These are phyloP conservation scores for Pseudogymnoascus destructans DNA, from an alignment of 2,329 filamentous ascomycete genomes.

Conservation along the genomic window DNA sequence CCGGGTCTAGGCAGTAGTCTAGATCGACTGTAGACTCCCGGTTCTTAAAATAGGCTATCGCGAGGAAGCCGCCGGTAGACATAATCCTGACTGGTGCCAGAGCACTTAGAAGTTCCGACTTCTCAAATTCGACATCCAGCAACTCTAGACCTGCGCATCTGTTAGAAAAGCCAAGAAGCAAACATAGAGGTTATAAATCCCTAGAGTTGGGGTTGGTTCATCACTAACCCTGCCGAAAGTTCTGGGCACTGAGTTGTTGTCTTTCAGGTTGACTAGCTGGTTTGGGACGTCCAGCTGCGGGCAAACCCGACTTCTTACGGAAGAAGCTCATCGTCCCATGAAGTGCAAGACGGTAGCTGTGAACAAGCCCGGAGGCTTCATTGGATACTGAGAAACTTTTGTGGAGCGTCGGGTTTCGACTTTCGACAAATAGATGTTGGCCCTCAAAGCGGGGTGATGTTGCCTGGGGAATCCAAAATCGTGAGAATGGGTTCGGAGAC, in stretches of 20 bases:
- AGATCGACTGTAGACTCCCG: constrained; percentile 12
- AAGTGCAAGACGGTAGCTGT: neutral
- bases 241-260: neutral
- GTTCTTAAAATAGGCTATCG: constrained; percentile 11
- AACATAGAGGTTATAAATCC: neutral
- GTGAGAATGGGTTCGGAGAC: neutral
- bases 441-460: neutral
- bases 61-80: constrained; percentile 13
- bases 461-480: neutral
- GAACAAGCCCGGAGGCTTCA: neutral
- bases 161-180: neutral
- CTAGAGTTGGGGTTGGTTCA: neutral
- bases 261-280: neutral
- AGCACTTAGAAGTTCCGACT: neutral
- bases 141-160: neutral
- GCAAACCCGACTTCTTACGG: neutral
- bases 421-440: neutral
- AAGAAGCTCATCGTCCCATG: neutral
- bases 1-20: constrained; percentile 15
- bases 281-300: neutral
- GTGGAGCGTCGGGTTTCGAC: neutral
- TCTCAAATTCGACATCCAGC: neutral
- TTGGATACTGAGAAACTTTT: neutral
- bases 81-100: constrained; percentile 14
- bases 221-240: neutral